Percentiles rank a stretch among this genome's conserved stretches.
Conservation (phyloP, 106 monocot genomes). For the Dendrobium officinale region DNA sequence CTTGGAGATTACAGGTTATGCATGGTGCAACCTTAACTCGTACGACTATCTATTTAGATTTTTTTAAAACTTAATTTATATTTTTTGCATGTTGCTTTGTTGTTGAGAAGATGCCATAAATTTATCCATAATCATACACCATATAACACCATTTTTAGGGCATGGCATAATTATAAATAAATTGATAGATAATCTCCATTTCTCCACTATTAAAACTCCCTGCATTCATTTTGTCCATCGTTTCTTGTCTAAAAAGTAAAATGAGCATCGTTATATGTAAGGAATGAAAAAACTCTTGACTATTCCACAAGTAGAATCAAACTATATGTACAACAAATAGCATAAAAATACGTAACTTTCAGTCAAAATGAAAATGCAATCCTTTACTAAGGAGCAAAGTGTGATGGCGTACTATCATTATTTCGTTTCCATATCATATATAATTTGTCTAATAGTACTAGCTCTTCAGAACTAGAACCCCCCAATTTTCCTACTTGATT, state of each 20-base stretch:
- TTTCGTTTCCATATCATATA: no score
- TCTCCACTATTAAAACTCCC: neutral
- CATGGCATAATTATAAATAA: neutral
- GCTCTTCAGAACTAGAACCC: no score
- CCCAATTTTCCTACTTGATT: neutral
- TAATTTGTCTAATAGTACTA: no score
- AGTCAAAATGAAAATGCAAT: no score
- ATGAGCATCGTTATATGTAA: neutral
- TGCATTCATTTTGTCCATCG: neutral
- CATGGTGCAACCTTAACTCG: neutral
- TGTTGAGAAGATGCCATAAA: neutral
- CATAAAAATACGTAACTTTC: no score
- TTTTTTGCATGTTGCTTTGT: neutral
- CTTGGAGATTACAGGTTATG: neutral
- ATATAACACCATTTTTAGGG: conserved; percentile 1
- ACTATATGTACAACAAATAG: neutral
- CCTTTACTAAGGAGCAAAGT: no score
- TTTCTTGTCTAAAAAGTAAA: neutral
- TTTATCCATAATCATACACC: neutral
- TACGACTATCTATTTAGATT: neutral
- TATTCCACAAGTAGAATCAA: neutral
- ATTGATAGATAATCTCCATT: neutral
- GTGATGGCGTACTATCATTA: no score
- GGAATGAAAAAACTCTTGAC: neutral
- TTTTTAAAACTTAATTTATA: neutral